A percentile compares a stretch with the other conserved stretches of the same genome.
Conservation (phyloP, 2,329 filamentous ascomycete species). For the Daldinia eschscholtzii region DNA sequence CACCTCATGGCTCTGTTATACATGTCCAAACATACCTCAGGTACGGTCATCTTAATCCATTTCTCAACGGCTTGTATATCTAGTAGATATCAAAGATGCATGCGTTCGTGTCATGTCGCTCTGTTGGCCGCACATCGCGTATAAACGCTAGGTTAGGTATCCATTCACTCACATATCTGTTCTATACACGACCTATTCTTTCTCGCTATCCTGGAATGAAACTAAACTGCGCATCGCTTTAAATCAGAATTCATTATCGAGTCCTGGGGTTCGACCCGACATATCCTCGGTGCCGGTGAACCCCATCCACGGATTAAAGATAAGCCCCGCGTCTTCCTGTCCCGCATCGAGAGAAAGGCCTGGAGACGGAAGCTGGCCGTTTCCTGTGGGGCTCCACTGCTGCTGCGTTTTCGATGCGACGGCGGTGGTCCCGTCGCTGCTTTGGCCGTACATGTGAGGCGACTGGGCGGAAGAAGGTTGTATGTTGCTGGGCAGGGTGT, state of each 20-base stretch:
- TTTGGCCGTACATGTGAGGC: conserved; percentile 3
- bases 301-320: conserved; percentile 51
- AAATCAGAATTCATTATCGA: conserved; percentile 49
- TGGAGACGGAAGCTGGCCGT: conserved; percentile 21
- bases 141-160: too few relatives aligned
- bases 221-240: conserved; percentile 1
- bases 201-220: too few relatives aligned
- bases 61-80: too few relatives aligned
- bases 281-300: conserved; percentile 48
- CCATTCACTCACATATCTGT: background rate
- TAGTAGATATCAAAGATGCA: too few relatives aligned
- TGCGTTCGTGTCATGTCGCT: background rate
- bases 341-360: conserved; percentile 40
- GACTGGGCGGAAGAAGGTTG: background rate
- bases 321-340: conserved; percentile 47
- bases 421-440: background rate
- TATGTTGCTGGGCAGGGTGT: background rate
- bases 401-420: conserved; percentile 12
- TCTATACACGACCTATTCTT: background rate
- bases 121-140: background rate
- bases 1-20: too few relatives aligned
- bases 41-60: background rate
- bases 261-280: conserved; percentile 27
- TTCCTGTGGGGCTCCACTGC: conserved; percentile 14
- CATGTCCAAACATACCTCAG: too few relatives aligned